Evolutionary conservation across 2,329 filamentous ascomycete genomes (phyloP).

Genomic region (Fusarium bulbicola): DNA sequence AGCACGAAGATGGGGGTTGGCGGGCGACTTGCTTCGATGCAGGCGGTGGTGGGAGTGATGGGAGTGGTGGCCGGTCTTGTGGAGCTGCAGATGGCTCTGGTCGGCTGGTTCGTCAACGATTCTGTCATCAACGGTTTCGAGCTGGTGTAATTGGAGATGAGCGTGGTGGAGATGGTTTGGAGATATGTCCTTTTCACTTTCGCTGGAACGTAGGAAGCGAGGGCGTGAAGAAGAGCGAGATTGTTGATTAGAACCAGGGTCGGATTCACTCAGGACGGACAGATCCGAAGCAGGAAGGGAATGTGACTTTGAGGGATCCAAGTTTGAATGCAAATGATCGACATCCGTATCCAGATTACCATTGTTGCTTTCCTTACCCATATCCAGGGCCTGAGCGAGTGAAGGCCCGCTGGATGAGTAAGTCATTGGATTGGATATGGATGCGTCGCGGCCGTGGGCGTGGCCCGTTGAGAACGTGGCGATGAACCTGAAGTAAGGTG

Average conservation of each 20-base stretch:
- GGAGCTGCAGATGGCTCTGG: slow-evolving; percentile 18
- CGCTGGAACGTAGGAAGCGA: slow-evolving; percentile 31
- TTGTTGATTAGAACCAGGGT: slow-evolving; percentile 29
- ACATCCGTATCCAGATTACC: slow-evolving; percentile 33
- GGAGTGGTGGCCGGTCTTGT: slow-evolving; percentile 40
- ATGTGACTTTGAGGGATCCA: slow-evolving; percentile 29
- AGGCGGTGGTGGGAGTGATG: slow-evolving; percentile 35
- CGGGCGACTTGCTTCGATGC: slow-evolving; percentile 21
- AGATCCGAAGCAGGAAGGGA: slow-evolving; percentile 32
- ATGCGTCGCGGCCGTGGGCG: slow-evolving; percentile 41
- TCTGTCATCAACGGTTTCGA: slow-evolving; percentile 20
- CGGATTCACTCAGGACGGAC: slow-evolving; percentile 28
- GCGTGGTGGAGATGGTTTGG: slow-evolving; percentile 24
- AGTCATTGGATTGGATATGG: slow-evolving; percentile 44
- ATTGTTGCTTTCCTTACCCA: slow-evolving; percentile 24
- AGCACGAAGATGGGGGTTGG: slow-evolving; percentile 31
- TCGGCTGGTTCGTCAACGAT: slow-evolving; percentile 20
- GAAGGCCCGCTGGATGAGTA: slow-evolving; percentile 49
- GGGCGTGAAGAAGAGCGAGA: slow-evolving; percentile 24
- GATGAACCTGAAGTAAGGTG: slow-evolving; percentile 19
- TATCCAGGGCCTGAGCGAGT: slow-evolving; percentile 49
- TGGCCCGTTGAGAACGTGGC: slow-evolving; percentile 39
- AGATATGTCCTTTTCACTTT: slow-evolving; percentile 4
- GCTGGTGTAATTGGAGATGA: slow-evolving; percentile 31
- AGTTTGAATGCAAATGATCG: slow-evolving; percentile 36